A percentile compares a stretch with the other conserved stretches of the same genome.
Evolutionary conservation across 371 early-diverging fungal species (phyloP).

Genomic region (Mucor indicus): DNA sequence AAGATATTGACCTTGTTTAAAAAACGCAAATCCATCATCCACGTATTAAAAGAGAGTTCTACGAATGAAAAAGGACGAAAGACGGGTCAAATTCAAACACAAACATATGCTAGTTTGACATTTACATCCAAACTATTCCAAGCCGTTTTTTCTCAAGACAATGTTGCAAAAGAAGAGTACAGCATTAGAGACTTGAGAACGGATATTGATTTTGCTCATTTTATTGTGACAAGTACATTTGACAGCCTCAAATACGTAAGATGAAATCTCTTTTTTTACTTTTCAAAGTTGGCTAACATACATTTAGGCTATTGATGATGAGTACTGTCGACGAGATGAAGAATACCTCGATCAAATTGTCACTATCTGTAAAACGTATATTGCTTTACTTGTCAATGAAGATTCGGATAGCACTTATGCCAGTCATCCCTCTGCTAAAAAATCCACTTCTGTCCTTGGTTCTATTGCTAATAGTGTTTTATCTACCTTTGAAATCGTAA

Average conservation of each 20-base stretch:
- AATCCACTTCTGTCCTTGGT: constrained; percentile 5
- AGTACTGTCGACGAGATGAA: constrained; percentile 9
- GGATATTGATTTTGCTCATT: constrained; percentile 47
- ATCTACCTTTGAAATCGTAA: constrained; percentile 15
- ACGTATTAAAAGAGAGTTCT: constrained; percentile 27
- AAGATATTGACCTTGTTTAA: constrained; percentile 34
- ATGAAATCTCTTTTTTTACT: background rate
- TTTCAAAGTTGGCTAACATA: background rate
- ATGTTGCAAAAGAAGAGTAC: constrained; percentile 9
- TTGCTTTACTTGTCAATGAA: constrained; percentile 27
- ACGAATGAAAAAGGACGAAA: constrained; percentile 40
- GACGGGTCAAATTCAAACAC: background rate
- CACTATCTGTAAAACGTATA: constrained; percentile 12
- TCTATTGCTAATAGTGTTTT: constrained; percentile 17
- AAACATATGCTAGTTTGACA: constrained; percentile 24
- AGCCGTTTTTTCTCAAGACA: constrained; percentile 23
- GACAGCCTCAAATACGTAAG: constrained; percentile 23
- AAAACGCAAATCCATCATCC: constrained; percentile 24
- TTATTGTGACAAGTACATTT: constrained; percentile 29
- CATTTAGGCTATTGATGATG: constrained; percentile 18
- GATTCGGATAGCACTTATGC: constrained; percentile 40
- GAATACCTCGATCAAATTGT: constrained; percentile 5
- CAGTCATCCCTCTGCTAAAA: constrained; percentile 27
- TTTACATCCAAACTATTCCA: constrained; percentile 28
- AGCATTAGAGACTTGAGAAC: constrained; percentile 17